A percentile compares a stretch with the other conserved stretches of the same genome.
Evolutionary conservation across 2,329 filamentous ascomycete species (phyloP).

Genomic region (Coniochaeta sp.): DNA sequence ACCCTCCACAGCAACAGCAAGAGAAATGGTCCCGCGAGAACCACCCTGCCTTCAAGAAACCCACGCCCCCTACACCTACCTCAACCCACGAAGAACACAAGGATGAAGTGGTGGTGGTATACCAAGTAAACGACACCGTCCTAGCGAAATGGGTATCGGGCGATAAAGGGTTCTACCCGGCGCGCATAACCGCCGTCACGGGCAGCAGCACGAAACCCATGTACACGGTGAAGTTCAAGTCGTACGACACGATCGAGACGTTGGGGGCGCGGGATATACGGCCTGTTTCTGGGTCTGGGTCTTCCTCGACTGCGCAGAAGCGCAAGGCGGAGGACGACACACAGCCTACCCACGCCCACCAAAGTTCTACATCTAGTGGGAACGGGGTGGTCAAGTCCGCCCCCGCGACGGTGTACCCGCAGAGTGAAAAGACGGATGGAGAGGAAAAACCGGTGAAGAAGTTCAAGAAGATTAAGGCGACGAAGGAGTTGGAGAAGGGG

Average conservation of each 20-base stretch:
- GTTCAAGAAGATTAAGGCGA: slow-evolving; percentile 86
- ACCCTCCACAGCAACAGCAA: slow-evolving; percentile 32
- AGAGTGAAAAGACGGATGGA: slow-evolving; percentile 50
- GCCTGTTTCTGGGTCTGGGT: slow-evolving; percentile 46
- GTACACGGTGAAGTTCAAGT: slow-evolving; percentile 93
- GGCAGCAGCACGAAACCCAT: slow-evolving; percentile 86
- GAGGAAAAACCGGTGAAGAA: slow-evolving; percentile 70
- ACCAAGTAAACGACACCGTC: slow-evolving; percentile 83
- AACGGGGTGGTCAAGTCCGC: slow-evolving; percentile 47
- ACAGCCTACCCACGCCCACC: no score
- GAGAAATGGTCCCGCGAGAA: slow-evolving; percentile 77
- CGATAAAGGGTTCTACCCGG: slow-evolving; percentile 86
- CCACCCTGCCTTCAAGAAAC: slow-evolving; percentile 68
- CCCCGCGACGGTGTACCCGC: slow-evolving; percentile 48
- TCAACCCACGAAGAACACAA: slow-evolving; percentile 47
- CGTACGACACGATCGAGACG: slow-evolving; percentile 79
- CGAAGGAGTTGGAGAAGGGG: slow-evolving; percentile 81
- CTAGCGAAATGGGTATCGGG: slow-evolving; percentile 86
- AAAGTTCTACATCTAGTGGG: no score
- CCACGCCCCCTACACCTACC: slow-evolving; percentile 29
- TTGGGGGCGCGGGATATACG: slow-evolving; percentile 77
- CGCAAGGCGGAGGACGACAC: slow-evolving; percentile 48
- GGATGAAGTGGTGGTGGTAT: slow-evolving; percentile 48
- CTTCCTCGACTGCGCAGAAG: slow-evolving; percentile 24
- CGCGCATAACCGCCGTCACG: slow-evolving; percentile 87